Percentiles rank a stretch among this genome's conserved stretches.
Evolutionary conservation across 176 grass and related monocot genomes (phyloP).

Genomic region (Lolium perenne): DNA sequence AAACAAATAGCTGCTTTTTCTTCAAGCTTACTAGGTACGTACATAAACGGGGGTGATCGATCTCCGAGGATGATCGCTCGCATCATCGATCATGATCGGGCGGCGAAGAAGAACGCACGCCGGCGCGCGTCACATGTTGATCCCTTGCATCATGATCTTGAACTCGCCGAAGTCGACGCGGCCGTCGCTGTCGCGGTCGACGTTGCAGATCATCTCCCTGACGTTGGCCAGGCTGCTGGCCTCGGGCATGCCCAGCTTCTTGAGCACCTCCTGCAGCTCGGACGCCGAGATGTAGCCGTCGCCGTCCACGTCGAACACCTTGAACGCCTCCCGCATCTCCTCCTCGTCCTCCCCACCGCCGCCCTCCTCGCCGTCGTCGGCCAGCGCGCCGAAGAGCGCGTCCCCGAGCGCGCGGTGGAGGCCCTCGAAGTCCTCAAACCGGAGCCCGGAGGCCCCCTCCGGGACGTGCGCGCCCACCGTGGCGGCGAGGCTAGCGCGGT

Average conservation of each 20-base stretch:
- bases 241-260: slow-evolving; percentile 66
- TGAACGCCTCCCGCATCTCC: slow-evolving; percentile 78
- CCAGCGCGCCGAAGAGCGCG: slow-evolving; percentile 53
- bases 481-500: slow-evolving; percentile 44
- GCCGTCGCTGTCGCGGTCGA: slow-evolving; percentile 63
- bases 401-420: slow-evolving; percentile 72
- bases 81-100: neutral
- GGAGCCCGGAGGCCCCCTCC: slow-evolving; percentile 50
- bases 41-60: neutral
- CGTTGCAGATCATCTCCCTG: slow-evolving; percentile 73
- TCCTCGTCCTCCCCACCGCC: slow-evolving; percentile 32
- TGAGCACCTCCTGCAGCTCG: slow-evolving; percentile 73
- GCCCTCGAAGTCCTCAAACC: slow-evolving; percentile 65
- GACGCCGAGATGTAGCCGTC: slow-evolving; percentile 74
- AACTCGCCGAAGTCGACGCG: slow-evolving; percentile 72
- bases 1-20: neutral
- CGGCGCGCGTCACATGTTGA: slow-evolving; percentile 46
- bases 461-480: slow-evolving; percentile 60
- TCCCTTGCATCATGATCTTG: slow-evolving; percentile 75
- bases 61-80: neutral
- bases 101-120: neutral
- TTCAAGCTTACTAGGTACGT: neutral
- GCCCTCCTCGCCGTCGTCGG: neutral
- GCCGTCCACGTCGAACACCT: slow-evolving; percentile 79
- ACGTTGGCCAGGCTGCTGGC: slow-evolving; percentile 60